These are phyloP conservation scores for Pelagophyceae sp. DNA, from an alignment of 352 stramenopile genomes.

Conservation along the genomic window DNA sequence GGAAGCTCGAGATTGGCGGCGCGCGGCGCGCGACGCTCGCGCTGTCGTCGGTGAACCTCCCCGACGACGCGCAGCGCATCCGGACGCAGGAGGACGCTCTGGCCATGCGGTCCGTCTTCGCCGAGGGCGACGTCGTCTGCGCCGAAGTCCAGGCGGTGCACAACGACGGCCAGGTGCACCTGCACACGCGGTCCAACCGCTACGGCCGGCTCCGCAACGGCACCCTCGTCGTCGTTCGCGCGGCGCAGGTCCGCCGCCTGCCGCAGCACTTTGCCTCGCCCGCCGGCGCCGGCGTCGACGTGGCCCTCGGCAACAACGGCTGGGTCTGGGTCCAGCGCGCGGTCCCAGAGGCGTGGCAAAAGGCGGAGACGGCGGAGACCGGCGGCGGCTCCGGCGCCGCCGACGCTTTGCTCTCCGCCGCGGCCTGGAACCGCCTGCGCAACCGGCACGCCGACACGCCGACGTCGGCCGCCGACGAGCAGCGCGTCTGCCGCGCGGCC, in stretches of 20 bases:
- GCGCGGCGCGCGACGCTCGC: conserved; percentile 27
- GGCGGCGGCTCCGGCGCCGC: conserved; percentile 46
- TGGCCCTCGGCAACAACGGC: conserved; percentile 75
- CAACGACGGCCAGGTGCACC: conserved; percentile 73
- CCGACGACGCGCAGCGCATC: conserved; percentile 85
- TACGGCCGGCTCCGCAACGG: conserved; percentile 93
- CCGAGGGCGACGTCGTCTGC: conserved; percentile 89
- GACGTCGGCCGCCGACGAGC: conserved; percentile 54
- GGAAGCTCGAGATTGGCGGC: conserved; percentile 82
- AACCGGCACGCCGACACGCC: conserved; percentile 61
- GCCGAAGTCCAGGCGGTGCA: conserved; percentile 63
- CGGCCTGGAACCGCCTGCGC: conserved; percentile 79
- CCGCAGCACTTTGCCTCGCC: conserved; percentile 85
- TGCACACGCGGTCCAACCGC: conserved; percentile 83
- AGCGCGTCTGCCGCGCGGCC: neutral
- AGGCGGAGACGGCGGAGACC: conserved; percentile 29
- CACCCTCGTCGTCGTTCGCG: conserved; percentile 71
- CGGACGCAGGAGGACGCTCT: conserved; percentile 90
- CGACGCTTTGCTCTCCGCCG: conserved; percentile 54
- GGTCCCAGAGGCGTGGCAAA: conserved; percentile 40
- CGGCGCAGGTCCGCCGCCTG: conserved; percentile 76
- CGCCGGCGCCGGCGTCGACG: conserved; percentile 73
- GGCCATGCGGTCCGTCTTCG: conserved; percentile 87
- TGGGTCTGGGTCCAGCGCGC: conserved; percentile 85
- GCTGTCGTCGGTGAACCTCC: conserved; percentile 69